Percentiles rank a stretch among this genome's conserved stretches.
These are phyloP conservation scores for Cladosporium sp. DNA, from an alignment of 2,329 filamentous ascomycete species.

Conservation along the genomic window DNA sequence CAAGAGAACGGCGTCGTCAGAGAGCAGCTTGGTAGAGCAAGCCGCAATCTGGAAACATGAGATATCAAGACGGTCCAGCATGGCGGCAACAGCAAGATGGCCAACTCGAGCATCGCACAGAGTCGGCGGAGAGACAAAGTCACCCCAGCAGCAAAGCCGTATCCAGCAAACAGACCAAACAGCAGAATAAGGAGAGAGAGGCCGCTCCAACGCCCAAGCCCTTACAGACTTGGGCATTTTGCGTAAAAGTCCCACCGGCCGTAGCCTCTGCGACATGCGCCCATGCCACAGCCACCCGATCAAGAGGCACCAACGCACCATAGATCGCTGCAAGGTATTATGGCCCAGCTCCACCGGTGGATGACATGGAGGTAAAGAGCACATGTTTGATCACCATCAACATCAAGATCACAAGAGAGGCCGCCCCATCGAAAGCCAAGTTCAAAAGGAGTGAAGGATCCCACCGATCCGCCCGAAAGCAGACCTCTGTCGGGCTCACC, in stretches of 20 bases:
- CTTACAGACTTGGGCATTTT: neutral
- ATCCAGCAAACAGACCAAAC: neutral
- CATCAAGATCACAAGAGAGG: neutral
- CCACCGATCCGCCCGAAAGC: neutral
- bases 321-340: neutral
- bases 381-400: neutral
- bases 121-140: neutral
- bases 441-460: neutral
- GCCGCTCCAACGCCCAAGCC: neutral
- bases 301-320: neutral
- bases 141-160: neutral
- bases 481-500: neutral
- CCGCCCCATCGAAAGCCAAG: neutral
- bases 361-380: neutral
- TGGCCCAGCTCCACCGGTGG: neutral
- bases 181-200: neutral
- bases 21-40: neutral
- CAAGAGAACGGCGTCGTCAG: neutral
- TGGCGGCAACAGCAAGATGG: neutral
- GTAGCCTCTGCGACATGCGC: constrained; percentile 3
- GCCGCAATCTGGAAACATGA: neutral
- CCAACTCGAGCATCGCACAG: neutral
- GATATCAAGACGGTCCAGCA: neutral
- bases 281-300: neutral
- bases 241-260: constrained; percentile 8